A percentile compares a stretch with the other conserved stretches of the same genome.
These are phyloP conservation scores for Mycena alexandri DNA, from an alignment of 768 basidiomycete species.

Conservation along the genomic window DNA sequence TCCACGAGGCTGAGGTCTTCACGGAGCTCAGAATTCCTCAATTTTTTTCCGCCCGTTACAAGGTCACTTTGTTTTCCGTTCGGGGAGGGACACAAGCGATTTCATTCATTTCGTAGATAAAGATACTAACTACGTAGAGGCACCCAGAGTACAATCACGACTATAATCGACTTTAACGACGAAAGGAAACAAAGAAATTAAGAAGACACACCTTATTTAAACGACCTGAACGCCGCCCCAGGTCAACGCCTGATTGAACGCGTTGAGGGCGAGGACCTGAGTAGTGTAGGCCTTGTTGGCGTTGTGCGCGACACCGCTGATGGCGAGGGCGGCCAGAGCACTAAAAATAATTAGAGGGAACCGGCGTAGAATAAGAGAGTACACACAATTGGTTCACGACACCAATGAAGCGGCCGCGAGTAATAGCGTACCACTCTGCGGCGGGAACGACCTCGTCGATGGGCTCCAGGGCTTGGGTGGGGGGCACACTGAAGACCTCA, in stretches of 20 bases:
- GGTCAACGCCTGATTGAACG: slow-evolving; percentile 18
- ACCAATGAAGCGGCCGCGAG: slow-evolving; percentile 1
- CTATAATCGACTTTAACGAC: too few relatives aligned
- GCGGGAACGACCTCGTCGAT: not conserved
- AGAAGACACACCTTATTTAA: not conserved
- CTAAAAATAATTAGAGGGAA: not conserved
- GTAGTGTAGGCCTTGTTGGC: slow-evolving; percentile 12
- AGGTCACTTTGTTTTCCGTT: too few relatives aligned
- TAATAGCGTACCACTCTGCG: slow-evolving; percentile 6
- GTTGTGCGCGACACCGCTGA: slow-evolving; percentile 7
- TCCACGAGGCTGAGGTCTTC: too few relatives aligned
- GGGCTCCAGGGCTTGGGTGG: not conserved
- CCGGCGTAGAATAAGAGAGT: too few relatives aligned
- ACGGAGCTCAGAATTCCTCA: too few relatives aligned
- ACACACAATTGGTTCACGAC: not conserved
- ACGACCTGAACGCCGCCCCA: slow-evolving; percentile 18
- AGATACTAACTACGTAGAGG: too few relatives aligned
- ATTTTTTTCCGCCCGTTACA: too few relatives aligned
- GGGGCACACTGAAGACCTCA: not conserved
- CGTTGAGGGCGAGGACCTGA: not conserved
- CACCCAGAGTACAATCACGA: too few relatives aligned
- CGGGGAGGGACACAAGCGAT: too few relatives aligned
- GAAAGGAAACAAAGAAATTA: too few relatives aligned
- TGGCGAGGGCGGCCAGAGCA: not conserved
- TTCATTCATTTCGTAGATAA: too few relatives aligned